phyloP scores from a whole-genome alignment of 1,284 basidiomycete genomes.

The Tetrapyrgos nigripes region DNA sequence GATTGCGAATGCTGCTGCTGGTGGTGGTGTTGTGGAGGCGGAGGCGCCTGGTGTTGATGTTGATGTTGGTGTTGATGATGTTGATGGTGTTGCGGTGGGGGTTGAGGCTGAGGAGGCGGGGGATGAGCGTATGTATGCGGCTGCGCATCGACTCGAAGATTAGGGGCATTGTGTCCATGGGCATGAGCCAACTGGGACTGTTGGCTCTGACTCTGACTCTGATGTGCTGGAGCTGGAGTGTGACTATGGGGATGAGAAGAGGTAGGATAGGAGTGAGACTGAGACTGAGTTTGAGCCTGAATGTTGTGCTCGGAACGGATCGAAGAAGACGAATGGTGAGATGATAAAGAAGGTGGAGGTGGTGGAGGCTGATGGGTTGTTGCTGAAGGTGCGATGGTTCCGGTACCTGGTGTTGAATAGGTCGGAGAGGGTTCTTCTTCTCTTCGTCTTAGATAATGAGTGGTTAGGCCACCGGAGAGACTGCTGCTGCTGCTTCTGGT shows the following conservation, averaged over 20 bases:
- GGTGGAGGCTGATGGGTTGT: constrained; percentile 9
- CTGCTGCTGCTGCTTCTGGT: background rate
- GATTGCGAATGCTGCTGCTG: background rate
- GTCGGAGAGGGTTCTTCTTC: constrained; percentile 41
- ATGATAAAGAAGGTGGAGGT: constrained; percentile 1
- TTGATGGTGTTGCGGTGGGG: background rate
- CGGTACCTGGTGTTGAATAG: constrained; percentile 18
- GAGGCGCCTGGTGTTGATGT: background rate
- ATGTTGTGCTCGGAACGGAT: constrained; percentile 10
- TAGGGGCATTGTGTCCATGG: too few relatives aligned
- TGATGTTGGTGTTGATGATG: background rate
- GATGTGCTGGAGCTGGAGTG: background rate
- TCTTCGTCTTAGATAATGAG: constrained; percentile 32
- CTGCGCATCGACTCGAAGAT: background rate
- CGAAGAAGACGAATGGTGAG: constrained; percentile 15
- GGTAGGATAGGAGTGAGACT: constrained; percentile 18
- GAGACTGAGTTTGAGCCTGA: background rate
- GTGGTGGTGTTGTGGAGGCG: background rate
- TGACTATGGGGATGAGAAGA: constrained; percentile 12
- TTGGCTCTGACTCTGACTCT: background rate
- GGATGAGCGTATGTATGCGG: background rate
- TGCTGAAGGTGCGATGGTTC: constrained; percentile 22
- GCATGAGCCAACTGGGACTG: background rate
- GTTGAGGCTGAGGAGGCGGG: background rate
- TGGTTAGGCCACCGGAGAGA: background rate